phyloP scores from a whole-genome alignment of 768 basidiomycete species.

The Hemileccinum rubropunctum region DNA sequence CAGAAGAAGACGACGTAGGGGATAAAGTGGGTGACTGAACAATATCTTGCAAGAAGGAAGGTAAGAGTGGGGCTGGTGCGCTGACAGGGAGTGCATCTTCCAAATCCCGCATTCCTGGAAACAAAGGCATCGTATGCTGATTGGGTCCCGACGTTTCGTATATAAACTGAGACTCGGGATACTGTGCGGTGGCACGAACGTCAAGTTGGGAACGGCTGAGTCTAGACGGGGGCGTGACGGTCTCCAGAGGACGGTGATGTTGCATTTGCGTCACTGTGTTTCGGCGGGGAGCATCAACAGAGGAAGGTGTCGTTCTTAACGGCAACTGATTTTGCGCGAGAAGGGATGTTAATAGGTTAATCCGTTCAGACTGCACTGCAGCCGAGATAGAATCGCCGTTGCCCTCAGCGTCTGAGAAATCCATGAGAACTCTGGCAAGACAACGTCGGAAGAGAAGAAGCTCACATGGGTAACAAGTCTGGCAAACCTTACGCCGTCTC shows the following conservation, averaged over 20 bases:
- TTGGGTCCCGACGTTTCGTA: conserved; percentile 62
- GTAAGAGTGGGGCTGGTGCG: conserved; percentile 56
- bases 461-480: conserved; percentile 83
- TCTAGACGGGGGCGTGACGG: conserved; percentile 33
- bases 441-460: conserved; percentile 19
- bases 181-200: conserved; percentile 39
- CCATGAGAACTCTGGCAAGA: conserved; percentile 11
- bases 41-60: conserved; percentile 74
- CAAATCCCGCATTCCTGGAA: conserved; percentile 29
- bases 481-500: conserved; percentile 85
- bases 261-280: conserved; percentile 49
- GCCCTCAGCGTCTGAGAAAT: conserved; percentile 69
- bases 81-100: conserved; percentile 22
- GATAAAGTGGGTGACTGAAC: conserved; percentile 67
- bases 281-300: conserved; percentile 32
- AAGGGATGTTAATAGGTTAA: conserved; percentile 73
- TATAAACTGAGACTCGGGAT: conserved; percentile 50
- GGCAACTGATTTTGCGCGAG: conserved; percentile 54
- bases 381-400: conserved; percentile 86
- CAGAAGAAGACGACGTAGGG: conserved; percentile 61
- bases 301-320: conserved; percentile 15
- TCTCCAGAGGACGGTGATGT: conserved; percentile 38
- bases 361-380: conserved; percentile 82
- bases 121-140: conserved; percentile 40
- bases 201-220: conserved; percentile 51